Conservation (phyloP, 768 basidiomycete genomes). For the Russula olivacea region DNA sequence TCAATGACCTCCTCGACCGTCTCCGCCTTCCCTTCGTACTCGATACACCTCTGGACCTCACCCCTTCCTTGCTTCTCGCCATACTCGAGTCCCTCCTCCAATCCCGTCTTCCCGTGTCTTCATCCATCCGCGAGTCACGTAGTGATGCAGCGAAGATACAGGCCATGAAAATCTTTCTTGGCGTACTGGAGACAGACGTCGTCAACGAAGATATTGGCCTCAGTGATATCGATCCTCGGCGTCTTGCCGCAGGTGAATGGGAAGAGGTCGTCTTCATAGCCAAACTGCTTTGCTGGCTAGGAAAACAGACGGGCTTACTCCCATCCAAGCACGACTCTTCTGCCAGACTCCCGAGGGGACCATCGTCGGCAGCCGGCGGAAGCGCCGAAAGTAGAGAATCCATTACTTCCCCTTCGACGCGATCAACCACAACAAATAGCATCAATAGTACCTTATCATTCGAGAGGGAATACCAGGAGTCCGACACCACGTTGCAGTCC, state of each 20-base stretch:
- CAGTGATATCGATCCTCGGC: constrained; percentile 56
- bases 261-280: constrained; percentile 63
- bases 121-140: constrained; percentile 35
- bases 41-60: constrained; percentile 47
- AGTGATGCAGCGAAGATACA: constrained; percentile 43
- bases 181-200: constrained; percentile 63
- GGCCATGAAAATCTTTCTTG: constrained; percentile 69
- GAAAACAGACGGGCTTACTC: constrained; percentile 39
- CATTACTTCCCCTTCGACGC: constrained; percentile 27
- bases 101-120: constrained; percentile 46
- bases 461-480: constrained; percentile 34
- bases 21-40: constrained; percentile 33
- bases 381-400: neutral
- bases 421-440: constrained; percentile 36
- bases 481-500: constrained; percentile 29
- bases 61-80: constrained; percentile 63
- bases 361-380: constrained; percentile 7
- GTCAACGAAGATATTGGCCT: constrained; percentile 57
- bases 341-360: constrained; percentile 4
- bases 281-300: constrained; percentile 66
- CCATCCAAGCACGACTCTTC: constrained; percentile 17
- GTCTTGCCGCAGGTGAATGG: constrained; percentile 57
- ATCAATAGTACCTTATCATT: constrained; percentile 32
- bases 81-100: constrained; percentile 59
- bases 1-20: constrained; percentile 32